phyloP scores from a whole-genome alignment of 306 rosid genomes.

The Cicer pinnatifidum region DNA sequence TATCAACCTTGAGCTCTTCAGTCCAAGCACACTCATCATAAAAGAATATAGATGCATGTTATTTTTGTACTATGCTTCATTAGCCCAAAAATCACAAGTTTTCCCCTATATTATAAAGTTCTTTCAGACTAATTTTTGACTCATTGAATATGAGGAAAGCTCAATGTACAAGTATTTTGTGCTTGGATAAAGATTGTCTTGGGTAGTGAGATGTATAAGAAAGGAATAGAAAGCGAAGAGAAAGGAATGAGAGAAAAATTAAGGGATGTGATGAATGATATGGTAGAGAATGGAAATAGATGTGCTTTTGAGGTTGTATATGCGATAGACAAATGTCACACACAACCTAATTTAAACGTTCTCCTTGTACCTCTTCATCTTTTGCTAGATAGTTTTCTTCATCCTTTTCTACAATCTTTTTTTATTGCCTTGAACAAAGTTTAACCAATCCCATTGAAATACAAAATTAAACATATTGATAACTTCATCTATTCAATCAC shows the following conservation, averaged over 20 bases:
- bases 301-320: background rate
- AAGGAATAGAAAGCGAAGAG: background rate
- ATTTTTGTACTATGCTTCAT: background rate
- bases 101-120: background rate
- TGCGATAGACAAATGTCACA: background rate
- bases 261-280: background rate
- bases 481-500: no score
- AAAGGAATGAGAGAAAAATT: background rate
- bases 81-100: background rate
- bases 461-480: no score
- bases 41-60: background rate
- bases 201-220: background rate
- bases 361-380: background rate
- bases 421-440: no score
- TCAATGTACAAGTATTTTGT: background rate
- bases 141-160: background rate
- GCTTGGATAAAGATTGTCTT: background rate
- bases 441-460: no score
- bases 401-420: no score
- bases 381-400: no score
- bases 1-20: background rate
- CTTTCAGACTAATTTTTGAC: background rate
- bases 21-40: background rate
- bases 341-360: background rate
- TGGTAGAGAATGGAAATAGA: background rate